These are phyloP conservation scores for Saraca asoca DNA, from an alignment of 331 rosid species.

Conservation along the genomic window DNA sequence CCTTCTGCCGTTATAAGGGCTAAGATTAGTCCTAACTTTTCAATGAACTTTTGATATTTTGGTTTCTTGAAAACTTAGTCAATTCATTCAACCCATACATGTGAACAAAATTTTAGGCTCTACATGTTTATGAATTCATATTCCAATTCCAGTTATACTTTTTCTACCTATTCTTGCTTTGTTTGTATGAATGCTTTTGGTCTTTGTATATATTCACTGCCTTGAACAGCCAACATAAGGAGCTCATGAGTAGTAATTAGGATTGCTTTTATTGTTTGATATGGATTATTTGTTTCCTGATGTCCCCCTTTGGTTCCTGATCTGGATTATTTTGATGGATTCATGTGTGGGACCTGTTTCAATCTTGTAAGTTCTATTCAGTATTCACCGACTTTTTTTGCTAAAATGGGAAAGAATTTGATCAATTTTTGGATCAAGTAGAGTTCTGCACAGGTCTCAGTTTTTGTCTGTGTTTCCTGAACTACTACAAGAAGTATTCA, in stretches of 20 bases:
- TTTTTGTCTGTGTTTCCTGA: conserved; percentile 9
- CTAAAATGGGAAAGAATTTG: background rate
- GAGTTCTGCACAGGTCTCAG: background rate
- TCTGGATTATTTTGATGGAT: background rate
- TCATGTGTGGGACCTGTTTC: background rate
- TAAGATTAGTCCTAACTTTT: too few species aligned
- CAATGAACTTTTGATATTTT: too few species aligned
- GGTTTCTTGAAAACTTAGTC: too few species aligned
- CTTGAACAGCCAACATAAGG: background rate
- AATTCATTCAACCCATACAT: too few species aligned
- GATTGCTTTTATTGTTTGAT: conserved; percentile 2
- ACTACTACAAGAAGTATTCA: background rate
- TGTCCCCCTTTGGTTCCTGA: background rate
- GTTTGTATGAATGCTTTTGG: too few species aligned
- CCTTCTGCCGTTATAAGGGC: too few species aligned
- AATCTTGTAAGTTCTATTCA: conserved; percentile 12
- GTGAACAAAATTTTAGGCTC: too few species aligned
- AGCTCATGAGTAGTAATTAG: too few species aligned
- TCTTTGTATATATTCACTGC: background rate
- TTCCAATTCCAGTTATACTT: too few species aligned
- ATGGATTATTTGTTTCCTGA: conserved; percentile 7
- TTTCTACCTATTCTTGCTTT: too few species aligned
- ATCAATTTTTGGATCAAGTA: conserved; percentile 27
- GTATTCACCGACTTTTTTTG: background rate
- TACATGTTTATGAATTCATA: too few species aligned